Base-by-base conservation (phyloP, 495 filamentous ascomycete genomes). In the Neurospora sp. region DNA sequence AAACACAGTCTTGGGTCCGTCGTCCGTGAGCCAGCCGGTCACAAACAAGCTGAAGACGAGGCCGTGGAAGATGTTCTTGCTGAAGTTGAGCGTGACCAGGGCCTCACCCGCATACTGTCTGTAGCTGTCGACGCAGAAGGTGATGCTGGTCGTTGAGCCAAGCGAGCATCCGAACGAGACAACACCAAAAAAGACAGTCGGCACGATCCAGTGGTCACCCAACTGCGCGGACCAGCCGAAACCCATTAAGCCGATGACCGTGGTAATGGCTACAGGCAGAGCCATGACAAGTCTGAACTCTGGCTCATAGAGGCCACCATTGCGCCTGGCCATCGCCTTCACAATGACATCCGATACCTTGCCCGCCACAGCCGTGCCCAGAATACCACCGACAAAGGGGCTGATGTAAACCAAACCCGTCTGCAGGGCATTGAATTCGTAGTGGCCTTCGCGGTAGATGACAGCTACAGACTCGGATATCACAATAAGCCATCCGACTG, bases 221-320 rank as follows among this genome's bases (percentile, higher is more conserved):
- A 88, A 84, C 70, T 91, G 80, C 0, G 93, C 93, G 38, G 90
- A 93, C 95, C 95, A 98, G 5, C 95, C 95, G 78, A 94, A 98
- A 11, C 93, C 95, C 88, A 97, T 96, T 45, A 98, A 85, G 4
- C 95, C 96, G 39, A 95, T 90, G 8, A 90, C 89, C 0, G 95
- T 98, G 17, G 90, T 88, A 69, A 98, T 74, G 0, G 91, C 88
- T 21, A 98, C 88, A 3, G 94, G 95, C 37, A 92, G 83, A 3
- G 90, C 93, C 95, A 99, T 98, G 71, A 97, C 89, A 15, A 98
- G 88, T 31, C 95, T 87, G 81, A 97, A 98, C 82, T 99, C 95
- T 3, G 95, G 95, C 82, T 98, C 96, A 82, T 98, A 99, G 17
- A 99, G 85, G 9, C 96, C 96, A 19, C 91, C 92, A 76, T 99